phyloP scores from a whole-genome alignment of 805 yeast species.

The Candida palmyrensis region DNA sequence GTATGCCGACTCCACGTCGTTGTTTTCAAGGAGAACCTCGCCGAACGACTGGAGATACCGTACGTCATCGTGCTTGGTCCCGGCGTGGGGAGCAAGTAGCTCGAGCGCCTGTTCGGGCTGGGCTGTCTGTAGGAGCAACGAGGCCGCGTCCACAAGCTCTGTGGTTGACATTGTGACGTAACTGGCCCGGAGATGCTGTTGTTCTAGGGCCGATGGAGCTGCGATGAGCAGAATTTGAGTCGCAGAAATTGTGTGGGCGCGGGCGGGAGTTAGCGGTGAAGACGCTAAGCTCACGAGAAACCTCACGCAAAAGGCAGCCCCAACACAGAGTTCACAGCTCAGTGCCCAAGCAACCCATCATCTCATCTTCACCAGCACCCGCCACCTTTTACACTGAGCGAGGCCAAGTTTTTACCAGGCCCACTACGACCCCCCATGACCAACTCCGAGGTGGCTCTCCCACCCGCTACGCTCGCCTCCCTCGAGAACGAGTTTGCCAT shows the following conservation, averaged over 20 bases:
- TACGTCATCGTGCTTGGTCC: constrained; percentile 28
- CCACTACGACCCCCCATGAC: too few relatives aligned
- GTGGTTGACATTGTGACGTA: constrained; percentile 3
- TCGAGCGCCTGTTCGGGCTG: constrained; percentile 53
- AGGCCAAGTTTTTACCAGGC: too few relatives aligned
- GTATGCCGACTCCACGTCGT: constrained; percentile 76
- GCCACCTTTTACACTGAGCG: too few relatives aligned
- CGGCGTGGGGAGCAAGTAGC: constrained; percentile 34
- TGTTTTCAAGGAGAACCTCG: constrained; percentile 74
- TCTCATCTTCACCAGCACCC: too few relatives aligned
- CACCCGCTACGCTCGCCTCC: too few relatives aligned
- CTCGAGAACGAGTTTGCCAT: constrained; percentile 49
- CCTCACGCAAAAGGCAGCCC: not conserved
- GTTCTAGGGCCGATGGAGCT: not conserved
- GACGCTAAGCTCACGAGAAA: too few relatives aligned
- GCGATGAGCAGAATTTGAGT: too few relatives aligned
- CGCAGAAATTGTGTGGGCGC: not conserved
- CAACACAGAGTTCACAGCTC: not conserved
- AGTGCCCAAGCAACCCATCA: not conserved
- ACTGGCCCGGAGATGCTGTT: not conserved
- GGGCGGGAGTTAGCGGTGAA: not conserved
- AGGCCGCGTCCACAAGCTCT: constrained; percentile 24
- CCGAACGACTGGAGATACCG: constrained; percentile 59
- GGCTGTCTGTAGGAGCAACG: constrained; percentile 40
- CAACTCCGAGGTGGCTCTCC: too few relatives aligned